A percentile compares a stretch with the other conserved stretches of the same genome.
These are phyloP conservation scores for Blepharisma japonicum DNA, from an alignment of 73 alveolate genomes.

Conservation along the genomic window DNA sequence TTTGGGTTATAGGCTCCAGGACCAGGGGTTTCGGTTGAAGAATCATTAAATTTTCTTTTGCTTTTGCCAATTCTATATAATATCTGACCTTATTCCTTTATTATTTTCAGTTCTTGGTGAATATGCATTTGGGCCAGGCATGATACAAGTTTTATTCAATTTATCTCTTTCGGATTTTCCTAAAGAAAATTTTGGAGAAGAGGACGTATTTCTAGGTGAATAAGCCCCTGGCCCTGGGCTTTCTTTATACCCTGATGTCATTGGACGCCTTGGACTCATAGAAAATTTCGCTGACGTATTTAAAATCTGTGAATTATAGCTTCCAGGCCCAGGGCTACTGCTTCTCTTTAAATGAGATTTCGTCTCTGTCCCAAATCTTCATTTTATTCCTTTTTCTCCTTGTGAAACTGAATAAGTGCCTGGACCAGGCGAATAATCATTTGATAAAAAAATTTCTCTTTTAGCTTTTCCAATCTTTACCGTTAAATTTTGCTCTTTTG, in stretches of 20 bases:
- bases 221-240: constrained; percentile 29
- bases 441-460: not conserved
- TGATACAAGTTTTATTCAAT: too few relatives aligned
- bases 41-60: not conserved
- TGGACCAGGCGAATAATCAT: constrained; percentile 9
- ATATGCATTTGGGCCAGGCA: too few relatives aligned
- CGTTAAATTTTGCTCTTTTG: not conserved
- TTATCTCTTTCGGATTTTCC: too few relatives aligned
- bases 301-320: not conserved
- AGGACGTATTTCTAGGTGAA: not conserved
- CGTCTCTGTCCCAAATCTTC: constrained; percentile 12
- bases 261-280: not conserved
- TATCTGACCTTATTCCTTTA: too few relatives aligned
- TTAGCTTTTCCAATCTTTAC: constrained; percentile 8
- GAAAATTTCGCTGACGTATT: not conserved
- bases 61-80: not conserved
- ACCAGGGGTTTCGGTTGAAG: constrained; percentile 4
- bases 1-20: not conserved
- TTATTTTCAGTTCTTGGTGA: too few relatives aligned
- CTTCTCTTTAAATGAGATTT: not conserved
- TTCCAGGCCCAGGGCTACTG: constrained; percentile 6
- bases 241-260: not conserved
- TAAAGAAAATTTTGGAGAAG: not conserved
- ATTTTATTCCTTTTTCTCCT: not conserved
- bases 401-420: not conserved